Evolutionary conservation across 139 green algal species (phyloP).

Genomic region (Dunaliella primolecta): DNA sequence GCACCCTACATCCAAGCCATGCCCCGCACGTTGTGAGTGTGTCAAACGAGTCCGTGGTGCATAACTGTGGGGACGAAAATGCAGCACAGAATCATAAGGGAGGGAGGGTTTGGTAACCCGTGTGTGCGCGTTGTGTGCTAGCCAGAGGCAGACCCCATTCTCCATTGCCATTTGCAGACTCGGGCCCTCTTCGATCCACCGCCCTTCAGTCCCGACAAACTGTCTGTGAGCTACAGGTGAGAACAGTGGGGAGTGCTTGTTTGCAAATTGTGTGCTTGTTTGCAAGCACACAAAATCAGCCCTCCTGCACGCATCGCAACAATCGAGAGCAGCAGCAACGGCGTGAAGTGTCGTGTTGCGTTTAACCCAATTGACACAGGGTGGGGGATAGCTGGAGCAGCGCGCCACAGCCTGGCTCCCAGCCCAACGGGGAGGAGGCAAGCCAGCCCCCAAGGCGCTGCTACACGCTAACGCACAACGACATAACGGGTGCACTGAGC

Average conservation of each 20-base stretch:
- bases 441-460: conserved; percentile 25
- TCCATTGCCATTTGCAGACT: conserved; percentile 7
- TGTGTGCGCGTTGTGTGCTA: no score
- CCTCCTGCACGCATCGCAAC: neutral
- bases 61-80: no score
- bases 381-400: neutral
- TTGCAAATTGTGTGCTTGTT: no score
- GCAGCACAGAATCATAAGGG: no score
- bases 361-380: no score
- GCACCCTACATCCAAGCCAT: no score
- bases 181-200: conserved; percentile 63
- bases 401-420: neutral
- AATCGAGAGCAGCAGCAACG: no score
- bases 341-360: no score
- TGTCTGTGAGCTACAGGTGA: conserved; percentile 47
- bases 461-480: conserved; percentile 94
- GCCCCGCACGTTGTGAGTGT: no score
- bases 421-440: neutral
- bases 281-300: neutral
- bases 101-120: no score
- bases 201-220: conserved; percentile 64
- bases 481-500: conserved; percentile 76
- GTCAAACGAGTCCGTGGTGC: no score
- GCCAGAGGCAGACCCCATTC: neutral
- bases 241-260: no score